phyloP scores from a whole-genome alignment of 2,329 filamentous ascomycete genomes.

The Epichloe gansuensis region DNA sequence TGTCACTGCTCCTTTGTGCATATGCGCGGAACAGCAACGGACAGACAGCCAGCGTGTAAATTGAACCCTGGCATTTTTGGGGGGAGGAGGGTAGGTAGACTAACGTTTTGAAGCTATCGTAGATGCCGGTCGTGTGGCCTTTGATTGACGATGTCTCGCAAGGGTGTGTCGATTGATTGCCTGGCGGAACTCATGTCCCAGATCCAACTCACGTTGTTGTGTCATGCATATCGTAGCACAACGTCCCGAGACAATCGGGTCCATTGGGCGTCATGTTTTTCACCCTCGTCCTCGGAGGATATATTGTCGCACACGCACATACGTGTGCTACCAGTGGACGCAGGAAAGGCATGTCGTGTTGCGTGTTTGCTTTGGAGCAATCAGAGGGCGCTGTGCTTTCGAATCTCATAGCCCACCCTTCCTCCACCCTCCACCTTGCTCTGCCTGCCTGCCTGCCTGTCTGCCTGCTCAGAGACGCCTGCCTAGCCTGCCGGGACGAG shows the following conservation, averaged over 20 bases:
- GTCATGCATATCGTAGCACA: background rate
- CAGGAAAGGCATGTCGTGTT: background rate
- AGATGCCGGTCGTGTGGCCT: background rate
- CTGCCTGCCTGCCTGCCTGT: too few species aligned
- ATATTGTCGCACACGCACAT: background rate
- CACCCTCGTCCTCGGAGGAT: background rate
- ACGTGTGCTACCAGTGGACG: background rate
- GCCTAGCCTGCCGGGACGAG: background rate
- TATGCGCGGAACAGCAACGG: background rate
- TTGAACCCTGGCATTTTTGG: background rate
- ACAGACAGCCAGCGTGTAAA: background rate
- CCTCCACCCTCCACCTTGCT: too few species aligned
- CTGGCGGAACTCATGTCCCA: background rate
- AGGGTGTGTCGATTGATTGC: background rate
- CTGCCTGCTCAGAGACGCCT: too few species aligned
- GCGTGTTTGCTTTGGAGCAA: background rate
- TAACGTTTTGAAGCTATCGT: background rate
- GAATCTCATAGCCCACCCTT: too few species aligned
- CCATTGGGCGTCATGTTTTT: background rate
- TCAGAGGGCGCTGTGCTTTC: background rate
- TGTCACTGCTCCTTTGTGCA: background rate
- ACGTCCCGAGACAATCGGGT: too few species aligned
- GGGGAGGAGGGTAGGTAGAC: background rate
- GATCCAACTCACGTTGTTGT: slow-evolving; percentile 1
- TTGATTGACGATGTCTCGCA: background rate